Conservation (phyloP, 495 filamentous ascomycete species). For the Neurospora pannonica region DNA sequence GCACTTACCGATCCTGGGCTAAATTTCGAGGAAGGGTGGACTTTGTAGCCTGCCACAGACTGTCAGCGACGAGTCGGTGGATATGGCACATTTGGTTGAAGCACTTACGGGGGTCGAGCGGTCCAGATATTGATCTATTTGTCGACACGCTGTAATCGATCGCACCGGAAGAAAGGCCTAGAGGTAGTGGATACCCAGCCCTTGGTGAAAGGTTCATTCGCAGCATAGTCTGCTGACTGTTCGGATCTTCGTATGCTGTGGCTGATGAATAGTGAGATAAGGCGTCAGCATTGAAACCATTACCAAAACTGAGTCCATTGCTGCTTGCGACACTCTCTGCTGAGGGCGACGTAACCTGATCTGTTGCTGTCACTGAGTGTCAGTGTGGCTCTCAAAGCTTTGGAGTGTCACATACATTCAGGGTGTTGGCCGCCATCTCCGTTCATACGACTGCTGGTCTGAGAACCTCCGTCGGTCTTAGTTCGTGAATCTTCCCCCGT, state of each 20-base stretch:
- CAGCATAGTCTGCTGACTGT: background rate
- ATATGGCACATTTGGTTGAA: background rate
- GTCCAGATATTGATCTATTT: background rate
- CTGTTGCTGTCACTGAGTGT: background rate
- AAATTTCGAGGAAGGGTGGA: conserved; percentile 32
- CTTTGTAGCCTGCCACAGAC: conserved; percentile 24
- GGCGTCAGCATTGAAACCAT: background rate
- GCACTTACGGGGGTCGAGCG: conserved; percentile 8
- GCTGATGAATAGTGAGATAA: background rate
- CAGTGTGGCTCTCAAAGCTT: background rate
- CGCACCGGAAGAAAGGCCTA: background rate
- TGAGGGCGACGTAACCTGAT: background rate
- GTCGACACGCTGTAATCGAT: background rate
- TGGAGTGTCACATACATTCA: background rate
- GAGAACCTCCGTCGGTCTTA: background rate
- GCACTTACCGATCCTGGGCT: conserved; percentile 30
- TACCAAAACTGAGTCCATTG: background rate
- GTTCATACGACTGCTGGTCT: background rate
- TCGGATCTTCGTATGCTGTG: background rate
- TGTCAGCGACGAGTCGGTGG: background rate
- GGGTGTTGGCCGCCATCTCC: background rate
- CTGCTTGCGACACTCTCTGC: background rate
- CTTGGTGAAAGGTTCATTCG: background rate
- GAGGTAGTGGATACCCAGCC: background rate
- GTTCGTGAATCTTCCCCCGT: background rate